Evolutionary conservation across 495 filamentous ascomycete species (phyloP).

Genomic region (Rostrohypoxylon terebratum): DNA sequence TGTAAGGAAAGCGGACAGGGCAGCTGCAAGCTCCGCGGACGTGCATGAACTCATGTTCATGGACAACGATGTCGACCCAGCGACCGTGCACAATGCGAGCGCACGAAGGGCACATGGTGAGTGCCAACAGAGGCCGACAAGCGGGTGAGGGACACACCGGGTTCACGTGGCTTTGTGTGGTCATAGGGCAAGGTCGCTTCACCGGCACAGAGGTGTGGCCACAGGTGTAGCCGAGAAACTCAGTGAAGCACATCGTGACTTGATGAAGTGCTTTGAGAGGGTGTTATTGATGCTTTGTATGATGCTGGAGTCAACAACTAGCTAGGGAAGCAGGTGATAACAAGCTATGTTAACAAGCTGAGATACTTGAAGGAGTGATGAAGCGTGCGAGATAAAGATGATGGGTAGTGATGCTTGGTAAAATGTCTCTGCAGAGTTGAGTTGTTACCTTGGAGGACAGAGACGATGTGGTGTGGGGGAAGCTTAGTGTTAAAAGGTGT

Average conservation of each 20-base stretch:
- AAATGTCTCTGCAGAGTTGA: not conserved
- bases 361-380: not conserved
- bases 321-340: not conserved
- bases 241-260: conserved; percentile 57
- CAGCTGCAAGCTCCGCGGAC: conserved; percentile 59
- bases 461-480: not conserved
- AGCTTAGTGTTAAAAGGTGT: not conserved
- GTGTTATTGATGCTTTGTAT: not conserved
- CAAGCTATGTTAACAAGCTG: too few relatives aligned
- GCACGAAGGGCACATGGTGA: conserved; percentile 55
- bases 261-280: not conserved
- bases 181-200: conserved; percentile 56
- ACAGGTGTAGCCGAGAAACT: conserved; percentile 59
- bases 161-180: conserved; percentile 51
- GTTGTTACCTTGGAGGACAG: not conserved
- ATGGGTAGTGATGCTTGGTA: not conserved
- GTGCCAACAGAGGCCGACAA: conserved; percentile 42
- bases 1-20: conserved; percentile 51
- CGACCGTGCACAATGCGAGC: conserved; percentile 55
- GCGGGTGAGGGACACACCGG: conserved; percentile 50
- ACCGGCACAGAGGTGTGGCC: conserved; percentile 55
- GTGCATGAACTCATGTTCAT: conserved; percentile 62
- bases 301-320: not conserved
- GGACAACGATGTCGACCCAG: conserved; percentile 54
- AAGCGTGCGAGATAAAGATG: not conserved